Percentiles rank a stretch among this genome's conserved stretches.
These are phyloP conservation scores for Nemania sp. DNA, from an alignment of 2,329 filamentous ascomycete species.

Conservation along the genomic window DNA sequence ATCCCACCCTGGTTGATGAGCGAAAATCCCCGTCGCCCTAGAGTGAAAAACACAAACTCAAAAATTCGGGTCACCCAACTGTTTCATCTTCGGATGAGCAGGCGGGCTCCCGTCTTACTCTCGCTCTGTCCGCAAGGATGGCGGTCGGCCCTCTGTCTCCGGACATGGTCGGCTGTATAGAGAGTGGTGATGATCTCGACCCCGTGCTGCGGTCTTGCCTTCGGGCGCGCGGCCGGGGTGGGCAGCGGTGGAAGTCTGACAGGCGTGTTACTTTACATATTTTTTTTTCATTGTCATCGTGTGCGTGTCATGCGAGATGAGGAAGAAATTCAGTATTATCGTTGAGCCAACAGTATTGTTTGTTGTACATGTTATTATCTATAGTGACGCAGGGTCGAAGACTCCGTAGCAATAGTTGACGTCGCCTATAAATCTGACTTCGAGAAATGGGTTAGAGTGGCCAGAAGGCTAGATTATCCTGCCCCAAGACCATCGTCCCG, in stretches of 20 bases:
- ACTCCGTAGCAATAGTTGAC: too few species aligned
- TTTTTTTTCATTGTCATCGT: constrained; percentile 59
- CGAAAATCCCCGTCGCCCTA: constrained; percentile 83
- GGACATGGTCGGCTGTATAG: constrained; percentile 67
- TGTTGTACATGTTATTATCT: too few species aligned
- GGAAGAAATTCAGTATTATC: too few species aligned
- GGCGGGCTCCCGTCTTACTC: too few species aligned
- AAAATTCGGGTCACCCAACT: too few species aligned
- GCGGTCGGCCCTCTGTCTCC: constrained; percentile 47
- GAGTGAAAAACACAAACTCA: constrained; percentile 72
- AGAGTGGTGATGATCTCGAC: constrained; percentile 95
- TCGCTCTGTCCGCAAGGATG: constrained; percentile 65
- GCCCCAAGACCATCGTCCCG: too few species aligned
- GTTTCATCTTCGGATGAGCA: too few species aligned
- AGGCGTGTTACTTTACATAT: constrained; percentile 56
- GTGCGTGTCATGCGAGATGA: constrained; percentile 53
- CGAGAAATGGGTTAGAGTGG: too few species aligned
- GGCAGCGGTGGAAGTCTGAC: constrained; percentile 90
- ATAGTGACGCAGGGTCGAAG: too few species aligned
- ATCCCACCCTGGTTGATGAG: constrained; percentile 95
- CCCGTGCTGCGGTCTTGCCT: constrained; percentile 69
- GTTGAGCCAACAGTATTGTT: too few species aligned
- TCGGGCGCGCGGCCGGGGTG: constrained; percentile 78
- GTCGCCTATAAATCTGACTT: too few species aligned
- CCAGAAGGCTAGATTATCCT: too few species aligned